A percentile compares a stretch with the other conserved stretches of the same genome.
Conservation (phyloP, 2,329 filamentous ascomycete species). For the Zarea fungicola region DNA sequence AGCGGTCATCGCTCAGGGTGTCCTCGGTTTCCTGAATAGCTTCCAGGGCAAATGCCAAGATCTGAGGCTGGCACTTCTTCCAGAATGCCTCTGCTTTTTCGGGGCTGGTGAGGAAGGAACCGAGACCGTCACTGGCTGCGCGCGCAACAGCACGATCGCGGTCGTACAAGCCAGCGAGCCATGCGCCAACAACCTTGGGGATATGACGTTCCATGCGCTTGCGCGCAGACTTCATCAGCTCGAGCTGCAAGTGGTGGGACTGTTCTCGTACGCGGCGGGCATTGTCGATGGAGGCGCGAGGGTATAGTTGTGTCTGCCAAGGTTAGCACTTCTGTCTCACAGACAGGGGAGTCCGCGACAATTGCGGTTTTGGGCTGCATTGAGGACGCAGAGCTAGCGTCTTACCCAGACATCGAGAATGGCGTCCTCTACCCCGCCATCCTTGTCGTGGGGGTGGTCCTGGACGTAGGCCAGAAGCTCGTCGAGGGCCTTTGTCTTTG, state of each 20-base stretch:
- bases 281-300: slow-evolving; percentile 84
- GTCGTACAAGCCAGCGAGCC: slow-evolving; percentile 87
- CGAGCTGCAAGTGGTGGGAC: slow-evolving; percentile 67
- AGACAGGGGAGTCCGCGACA: background rate
- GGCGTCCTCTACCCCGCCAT: slow-evolving; percentile 67
- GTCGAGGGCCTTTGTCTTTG: slow-evolving; percentile 84
- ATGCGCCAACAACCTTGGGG: slow-evolving; percentile 74
- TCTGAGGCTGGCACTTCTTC: slow-evolving; percentile 73
- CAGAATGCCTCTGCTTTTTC: slow-evolving; percentile 76
- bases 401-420: slow-evolving; percentile 82
- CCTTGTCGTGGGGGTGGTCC: slow-evolving; percentile 45
- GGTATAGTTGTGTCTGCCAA: slow-evolving; percentile 74
- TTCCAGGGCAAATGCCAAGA: slow-evolving; percentile 76
- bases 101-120: slow-evolving; percentile 68
- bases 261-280: slow-evolving; percentile 83
- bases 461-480: slow-evolving; percentile 67
- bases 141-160: slow-evolving; percentile 70
- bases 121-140: slow-evolving; percentile 72
- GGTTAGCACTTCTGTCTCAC: background rate
- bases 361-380: background rate
- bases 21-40: slow-evolving; percentile 74
- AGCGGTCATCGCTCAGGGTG: slow-evolving; percentile 85
- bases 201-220: slow-evolving; percentile 81
- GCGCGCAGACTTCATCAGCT: slow-evolving; percentile 57
- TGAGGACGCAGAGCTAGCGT: background rate